These are phyloP conservation scores for Yamagishiella unicocca DNA, from an alignment of 139 green algal species.

Conservation along the genomic window DNA sequence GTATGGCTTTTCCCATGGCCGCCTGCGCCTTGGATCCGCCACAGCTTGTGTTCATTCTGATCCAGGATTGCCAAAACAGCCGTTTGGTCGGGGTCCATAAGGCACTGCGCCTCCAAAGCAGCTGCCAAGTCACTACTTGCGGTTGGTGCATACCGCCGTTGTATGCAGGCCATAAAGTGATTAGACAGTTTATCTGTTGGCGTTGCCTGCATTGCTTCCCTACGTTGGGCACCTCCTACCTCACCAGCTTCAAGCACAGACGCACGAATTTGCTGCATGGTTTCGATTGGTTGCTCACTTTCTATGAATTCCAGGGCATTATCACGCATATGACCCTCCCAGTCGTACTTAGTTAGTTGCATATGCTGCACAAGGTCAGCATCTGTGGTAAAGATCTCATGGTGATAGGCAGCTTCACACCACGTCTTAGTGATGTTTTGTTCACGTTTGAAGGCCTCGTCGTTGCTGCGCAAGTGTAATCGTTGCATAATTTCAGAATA, in stretches of 20 bases:
- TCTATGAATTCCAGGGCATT: background rate
- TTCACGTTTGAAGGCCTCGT: background rate
- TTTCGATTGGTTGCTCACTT: background rate
- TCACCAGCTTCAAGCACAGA: background rate
- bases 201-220: background rate
- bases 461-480: background rate
- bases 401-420: background rate
- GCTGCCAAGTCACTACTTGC: background rate
- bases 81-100: background rate
- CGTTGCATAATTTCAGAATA: background rate
- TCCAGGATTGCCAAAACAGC: background rate
- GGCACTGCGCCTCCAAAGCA: background rate
- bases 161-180: background rate
- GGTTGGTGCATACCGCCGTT: background rate
- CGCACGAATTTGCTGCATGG: background rate
- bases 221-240: too few species aligned
- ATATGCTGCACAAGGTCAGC: background rate
- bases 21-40: background rate
- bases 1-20: background rate
- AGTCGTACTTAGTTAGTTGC: background rate
- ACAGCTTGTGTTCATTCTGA: background rate
- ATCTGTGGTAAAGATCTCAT: background rate
- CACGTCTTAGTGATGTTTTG: background rate
- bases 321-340: background rate
- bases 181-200: background rate